Evolutionary conservation across 306 rosid genomes (phyloP).

Genomic region (Acacia acuminata): DNA sequence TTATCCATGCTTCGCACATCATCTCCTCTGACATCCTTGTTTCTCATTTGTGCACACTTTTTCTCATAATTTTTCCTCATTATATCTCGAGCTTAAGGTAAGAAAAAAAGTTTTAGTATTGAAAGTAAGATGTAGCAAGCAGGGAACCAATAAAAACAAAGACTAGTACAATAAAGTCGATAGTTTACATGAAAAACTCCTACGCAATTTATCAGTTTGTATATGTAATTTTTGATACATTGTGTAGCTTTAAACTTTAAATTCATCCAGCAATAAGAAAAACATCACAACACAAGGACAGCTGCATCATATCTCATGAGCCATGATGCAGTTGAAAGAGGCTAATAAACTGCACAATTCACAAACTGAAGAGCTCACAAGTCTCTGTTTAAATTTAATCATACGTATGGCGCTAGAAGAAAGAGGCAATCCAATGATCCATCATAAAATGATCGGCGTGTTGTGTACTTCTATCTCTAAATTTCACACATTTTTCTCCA

Average conservation of each 20-base stretch:
- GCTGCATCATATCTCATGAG: background rate
- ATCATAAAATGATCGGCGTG: background rate
- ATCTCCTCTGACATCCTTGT: constrained; percentile 71
- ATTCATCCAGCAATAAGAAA: background rate
- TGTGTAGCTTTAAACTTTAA: background rate
- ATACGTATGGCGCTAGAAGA: background rate
- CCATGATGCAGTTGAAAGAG: constrained; percentile 1
- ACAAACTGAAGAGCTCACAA: background rate
- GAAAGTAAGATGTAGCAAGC: constrained; percentile 22
- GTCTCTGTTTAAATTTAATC: background rate
- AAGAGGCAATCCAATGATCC: background rate
- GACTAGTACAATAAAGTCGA: background rate
- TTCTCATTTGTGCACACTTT: constrained; percentile 67
- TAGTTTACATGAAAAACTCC: background rate
- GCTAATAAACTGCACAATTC: background rate
- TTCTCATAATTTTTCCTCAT: constrained; percentile 76
- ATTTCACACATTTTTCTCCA: background rate
- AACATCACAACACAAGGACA: background rate
- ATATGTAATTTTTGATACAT: background rate
- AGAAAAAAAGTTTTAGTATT: constrained; percentile 10
- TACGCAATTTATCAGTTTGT: background rate
- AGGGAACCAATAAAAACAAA: background rate
- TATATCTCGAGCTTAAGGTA: constrained; percentile 75
- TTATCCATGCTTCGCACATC: constrained; percentile 64
- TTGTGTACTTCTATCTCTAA: background rate